These are phyloP conservation scores for Oxytropis ochrocephala DNA, from an alignment of 306 rosid genomes.

Conservation along the genomic window DNA sequence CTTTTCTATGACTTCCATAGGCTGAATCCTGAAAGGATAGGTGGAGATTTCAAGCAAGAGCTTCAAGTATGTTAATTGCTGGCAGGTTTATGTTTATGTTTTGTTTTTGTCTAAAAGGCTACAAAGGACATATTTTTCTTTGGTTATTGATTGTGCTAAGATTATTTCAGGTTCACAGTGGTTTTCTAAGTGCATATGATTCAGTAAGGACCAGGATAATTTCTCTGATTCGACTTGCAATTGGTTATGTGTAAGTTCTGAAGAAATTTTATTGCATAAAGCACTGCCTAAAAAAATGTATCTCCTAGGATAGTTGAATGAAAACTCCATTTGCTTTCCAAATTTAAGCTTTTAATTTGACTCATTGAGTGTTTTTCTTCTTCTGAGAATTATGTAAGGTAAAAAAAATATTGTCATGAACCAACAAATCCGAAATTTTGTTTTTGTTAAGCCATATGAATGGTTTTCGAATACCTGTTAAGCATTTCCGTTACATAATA, in stretches of 20 bases:
- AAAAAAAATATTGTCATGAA: not conserved
- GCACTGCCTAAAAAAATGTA: constrained; percentile 2
- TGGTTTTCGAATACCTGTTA: not conserved
- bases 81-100: constrained; percentile 16
- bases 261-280: not conserved
- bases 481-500: not conserved
- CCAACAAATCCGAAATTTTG: not conserved
- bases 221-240: constrained; percentile 72
- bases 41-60: constrained; percentile 97
- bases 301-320: not conserved
- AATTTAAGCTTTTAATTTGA: constrained; percentile 2
- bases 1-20: constrained; percentile 33
- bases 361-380: not conserved
- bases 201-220: constrained; percentile 81
- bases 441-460: not conserved
- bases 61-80: constrained; percentile 61
- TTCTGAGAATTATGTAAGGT: not conserved
- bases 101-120: constrained; percentile 4
- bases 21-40: constrained; percentile 94
- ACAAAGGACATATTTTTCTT: not conserved
- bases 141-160: constrained; percentile 16
- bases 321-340: not conserved
- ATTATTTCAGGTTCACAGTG: constrained; percentile 86
- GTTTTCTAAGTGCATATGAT: constrained; percentile 91
- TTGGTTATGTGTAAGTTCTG: constrained; percentile 58